Base-by-base conservation (phyloP, 2,329 filamentous ascomycete genomes). In the Massarina eburnea region DNA sequence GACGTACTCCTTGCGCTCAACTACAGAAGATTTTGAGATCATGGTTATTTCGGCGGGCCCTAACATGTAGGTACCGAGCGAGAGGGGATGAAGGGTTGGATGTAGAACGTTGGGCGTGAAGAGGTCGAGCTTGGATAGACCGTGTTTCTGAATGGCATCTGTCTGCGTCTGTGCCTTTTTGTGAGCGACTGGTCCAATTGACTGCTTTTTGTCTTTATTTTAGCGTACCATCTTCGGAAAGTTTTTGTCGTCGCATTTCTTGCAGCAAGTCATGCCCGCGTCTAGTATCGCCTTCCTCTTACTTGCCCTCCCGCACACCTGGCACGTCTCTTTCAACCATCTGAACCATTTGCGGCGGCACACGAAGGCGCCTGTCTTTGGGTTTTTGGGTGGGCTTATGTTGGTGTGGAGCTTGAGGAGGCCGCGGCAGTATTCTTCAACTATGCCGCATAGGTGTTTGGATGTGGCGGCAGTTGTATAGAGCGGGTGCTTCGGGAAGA, bases 91-190 rank as follows among this genome's bases (percentile, higher is more conserved):
- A 1, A 67, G 53, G 4, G 39, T 9, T 1, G 64, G 59, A 35
- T 68, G 58, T 8, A 66, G 43, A 1, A 29, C 26, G 33, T 61
- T 65, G 3, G 64, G 64, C 1, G 66, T 67, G 46, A 67, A 67
- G 10, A 68, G 49, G 38, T 67, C 64, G 24, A 67, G 57, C 36
- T 67, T 66, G 0, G 59, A 62, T 18, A 67, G 59, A 3, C 45
- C 18, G 17, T 61, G 48, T n/a, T 44, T 41, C 21, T 38, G 45
- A 5, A 37, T 46, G 8, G 61, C 65, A 24, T 55, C 42, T 0
- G 63, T 66, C 62, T 65, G 67, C 24, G 65, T 67, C 65, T 67
- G 17, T n/a, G 36, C 14, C 17, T 30, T 4, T 18, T 7, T 15
- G 2, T 10, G 49, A 4, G 41, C 29, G 7, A 26, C 17, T 39